phyloP scores from a whole-genome alignment of 2,329 filamentous ascomycete genomes.

The Lachnellula willkommii region DNA sequence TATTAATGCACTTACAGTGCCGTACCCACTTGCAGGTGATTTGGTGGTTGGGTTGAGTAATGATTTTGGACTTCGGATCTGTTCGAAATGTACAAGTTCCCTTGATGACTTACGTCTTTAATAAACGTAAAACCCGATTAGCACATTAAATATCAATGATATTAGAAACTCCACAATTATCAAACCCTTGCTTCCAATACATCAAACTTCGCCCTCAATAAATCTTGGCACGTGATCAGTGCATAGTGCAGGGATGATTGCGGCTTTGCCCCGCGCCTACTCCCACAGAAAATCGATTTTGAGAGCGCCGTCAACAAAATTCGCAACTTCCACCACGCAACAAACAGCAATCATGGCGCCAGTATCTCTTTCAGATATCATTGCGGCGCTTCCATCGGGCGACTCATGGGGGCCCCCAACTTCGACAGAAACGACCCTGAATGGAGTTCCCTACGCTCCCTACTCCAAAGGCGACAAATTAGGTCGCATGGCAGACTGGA shows the following conservation, averaged over 20 bases:
- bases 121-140: too few species aligned
- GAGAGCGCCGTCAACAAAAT: constrained; percentile 10
- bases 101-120: background rate
- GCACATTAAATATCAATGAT: too few species aligned
- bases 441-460: constrained; percentile 93
- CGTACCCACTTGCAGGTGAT: background rate
- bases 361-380: constrained; percentile 58
- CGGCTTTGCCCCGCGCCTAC: constrained; percentile 11
- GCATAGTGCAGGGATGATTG: too few species aligned
- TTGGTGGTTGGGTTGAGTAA: background rate
- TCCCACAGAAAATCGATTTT: constrained; percentile 17
- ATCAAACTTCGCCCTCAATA: too few species aligned
- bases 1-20: background rate
- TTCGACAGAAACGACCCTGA: constrained; percentile 79
- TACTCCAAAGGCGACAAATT: constrained; percentile 99
- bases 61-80: background rate
- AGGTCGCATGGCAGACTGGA: constrained; percentile 99
- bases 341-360: constrained; percentile 41
- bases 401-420: constrained; percentile 84
- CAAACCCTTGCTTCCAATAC: too few species aligned
- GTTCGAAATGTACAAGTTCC: background rate
- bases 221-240: too few species aligned
- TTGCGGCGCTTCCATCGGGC: constrained; percentile 65
- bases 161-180: too few species aligned
- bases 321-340: constrained; percentile 5